Base-by-base conservation (phyloP, 2,329 filamentous ascomycete species). In the Metarhizium album region DNA sequence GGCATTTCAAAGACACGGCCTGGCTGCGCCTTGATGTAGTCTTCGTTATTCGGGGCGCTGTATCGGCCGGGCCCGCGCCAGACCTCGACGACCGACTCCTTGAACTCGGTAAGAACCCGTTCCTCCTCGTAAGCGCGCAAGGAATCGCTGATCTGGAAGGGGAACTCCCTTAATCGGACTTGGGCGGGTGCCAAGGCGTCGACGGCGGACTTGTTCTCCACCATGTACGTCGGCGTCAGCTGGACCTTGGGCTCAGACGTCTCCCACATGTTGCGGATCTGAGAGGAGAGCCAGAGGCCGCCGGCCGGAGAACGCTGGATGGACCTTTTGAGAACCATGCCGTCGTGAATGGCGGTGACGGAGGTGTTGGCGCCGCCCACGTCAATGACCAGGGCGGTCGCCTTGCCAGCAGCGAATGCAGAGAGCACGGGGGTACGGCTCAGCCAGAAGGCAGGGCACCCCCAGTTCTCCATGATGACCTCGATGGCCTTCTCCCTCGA, bases 401-500 rank as follows among this genome's bases (percentile, higher is more conserved):
- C 85, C 70, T 96, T 97, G 56, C 93, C 93, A 16, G 89, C 86
- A 18, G 90, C 90, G 64, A 96, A 97, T 20, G 90, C 87, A 50
- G 91, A 84, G 64, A 96, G 79, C 42, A 96, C 90, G 24, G 91
- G 90, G 49, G 84, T 94, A 62, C 88, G 83, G 55, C 88, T 88
- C 54, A 97, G 75, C 78, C 91, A 98, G 69, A 96, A 97, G 4
- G 93, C 93, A 18, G 93, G 93, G 51, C 86, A 86, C 27, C 89
- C 90, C 90, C 93, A 98, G 63, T 83, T 87, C 75, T 98, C 93
- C 84, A 98, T 96, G 53, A 89, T 90, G 55, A 97, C 83, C 72
- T 98, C 93, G 61, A 96, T 91, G 40, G 86, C 84, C 78, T 93
- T 95, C 72, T 98, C 93, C 53, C 94, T 79, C 53, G 86, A 82